Percentiles rank a stretch among this genome's conserved stretches.
phyloP scores from a whole-genome alignment of 495 filamentous ascomycete genomes.

The Podospora fimiseda region DNA sequence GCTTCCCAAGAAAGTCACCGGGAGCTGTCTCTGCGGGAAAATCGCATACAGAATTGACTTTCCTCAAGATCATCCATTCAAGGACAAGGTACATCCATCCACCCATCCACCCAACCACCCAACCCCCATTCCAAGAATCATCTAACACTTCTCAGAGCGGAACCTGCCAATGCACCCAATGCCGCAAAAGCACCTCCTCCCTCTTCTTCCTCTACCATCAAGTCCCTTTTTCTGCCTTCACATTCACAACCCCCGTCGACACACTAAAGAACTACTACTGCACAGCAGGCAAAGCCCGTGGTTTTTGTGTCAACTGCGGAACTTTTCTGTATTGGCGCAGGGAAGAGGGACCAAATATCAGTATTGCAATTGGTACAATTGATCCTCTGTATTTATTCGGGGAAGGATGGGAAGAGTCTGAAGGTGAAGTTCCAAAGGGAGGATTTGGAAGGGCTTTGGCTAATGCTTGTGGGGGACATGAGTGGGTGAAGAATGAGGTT shows the following conservation, averaged over 20 bases:
- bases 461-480: constrained; percentile 16
- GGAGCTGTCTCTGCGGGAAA: constrained; percentile 29
- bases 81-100: constrained; percentile 16
- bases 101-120: not conserved
- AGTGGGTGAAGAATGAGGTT: constrained; percentile 31
- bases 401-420: constrained; percentile 12
- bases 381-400: constrained; percentile 30
- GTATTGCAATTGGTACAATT: constrained; percentile 23
- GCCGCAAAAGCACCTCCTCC: constrained; percentile 28
- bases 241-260: constrained; percentile 16
- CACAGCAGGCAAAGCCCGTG: constrained; percentile 22
- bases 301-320: constrained; percentile 27
- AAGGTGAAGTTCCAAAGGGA: constrained; percentile 10
- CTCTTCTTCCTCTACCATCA: constrained; percentile 27
- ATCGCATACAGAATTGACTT: constrained; percentile 27
- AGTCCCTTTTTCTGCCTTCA: constrained; percentile 14
- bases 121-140: not conserved
- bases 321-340: constrained; percentile 29
- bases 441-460: constrained; percentile 29
- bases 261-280: constrained; percentile 18
- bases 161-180: constrained; percentile 34
- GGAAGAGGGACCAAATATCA: constrained; percentile 12
- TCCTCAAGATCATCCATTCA: constrained; percentile 24
- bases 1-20: constrained; percentile 26
- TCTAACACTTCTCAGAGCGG: constrained; percentile 16